Base-by-base conservation (phyloP, 768 basidiomycete genomes). In the Galerina sulciceps region DNA sequence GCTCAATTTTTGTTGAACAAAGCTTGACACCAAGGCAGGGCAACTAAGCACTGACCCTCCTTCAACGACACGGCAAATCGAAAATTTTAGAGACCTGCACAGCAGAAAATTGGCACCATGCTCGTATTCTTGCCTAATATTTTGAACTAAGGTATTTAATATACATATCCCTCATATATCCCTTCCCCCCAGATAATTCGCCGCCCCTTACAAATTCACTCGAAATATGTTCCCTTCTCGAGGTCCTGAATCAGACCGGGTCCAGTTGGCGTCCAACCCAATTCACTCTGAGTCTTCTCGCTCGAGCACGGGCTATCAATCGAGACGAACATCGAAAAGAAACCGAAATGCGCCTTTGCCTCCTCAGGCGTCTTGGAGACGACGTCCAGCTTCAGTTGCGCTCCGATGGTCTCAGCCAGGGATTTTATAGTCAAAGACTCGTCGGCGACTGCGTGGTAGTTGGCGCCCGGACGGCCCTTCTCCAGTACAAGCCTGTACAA, bases 401-500 rank as follows among this genome's bases (percentile, higher is more conserved):
- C 35, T 18, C 53, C 53, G 40, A 54, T 54, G 9, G 35, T 23
- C 43, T 54, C 31, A 10, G 53, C 53, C 14, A 54, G 23, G 4
- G 42, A 23, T 3, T 42, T 40, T 17, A 45, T 11, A 11, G 41
- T 22, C 2, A 42, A 31, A 4, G 35, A 34, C 34, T 54, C 13
- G 18, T 54, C 53, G 40, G 23, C 40, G 3, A 54, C 53, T 10
- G 40, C 53, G 20, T 54, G 53, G 35, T 54, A 54, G n/a, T 15
- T 54, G 6, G 53, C 13, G 2, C 53, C 53, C 3, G 53, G 22
- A 6, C 20, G 23, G 13, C 53, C 53, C 34, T 54, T 54, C 53
- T 54, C 53, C 42, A 54, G 18, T 6, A 43, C 42, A 8, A 54
- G 44, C n/a, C 53, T 43, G 26, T 54, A 54, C 9, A 54, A 26